A percentile compares a stretch with the other conserved stretches of the same genome.
These are phyloP conservation scores for Phaeosphaeriaceae sp. DNA, from an alignment of 2,329 filamentous ascomycete species.

Conservation along the genomic window DNA sequence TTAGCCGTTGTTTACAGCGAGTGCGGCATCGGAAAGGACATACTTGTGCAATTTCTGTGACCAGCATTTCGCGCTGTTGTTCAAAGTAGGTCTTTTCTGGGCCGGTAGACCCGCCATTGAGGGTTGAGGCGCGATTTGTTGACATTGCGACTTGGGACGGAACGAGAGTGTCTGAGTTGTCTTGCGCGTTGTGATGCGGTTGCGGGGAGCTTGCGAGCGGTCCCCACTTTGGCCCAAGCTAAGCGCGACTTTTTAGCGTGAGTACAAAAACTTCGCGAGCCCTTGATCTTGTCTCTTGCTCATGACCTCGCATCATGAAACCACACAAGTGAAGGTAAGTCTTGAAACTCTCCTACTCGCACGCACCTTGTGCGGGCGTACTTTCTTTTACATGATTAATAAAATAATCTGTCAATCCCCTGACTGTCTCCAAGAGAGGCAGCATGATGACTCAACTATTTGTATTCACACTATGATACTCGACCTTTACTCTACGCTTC, in stretches of 20 bases:
- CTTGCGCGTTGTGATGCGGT: slow-evolving; percentile 12
- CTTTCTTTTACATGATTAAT: slow-evolving; percentile 63
- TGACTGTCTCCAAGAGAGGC: slow-evolving; percentile 61
- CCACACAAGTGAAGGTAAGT: slow-evolving; percentile 46
- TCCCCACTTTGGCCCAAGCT: slow-evolving; percentile 9
- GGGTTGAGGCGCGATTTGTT: slow-evolving; percentile 26
- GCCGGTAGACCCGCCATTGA: slow-evolving; percentile 23
- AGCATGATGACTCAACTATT: slow-evolving; percentile 59
- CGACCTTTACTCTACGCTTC: slow-evolving; percentile 15
- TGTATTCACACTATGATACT: slow-evolving; percentile 51
- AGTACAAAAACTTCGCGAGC: slow-evolving; percentile 28
- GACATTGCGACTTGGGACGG: slow-evolving; percentile 23
- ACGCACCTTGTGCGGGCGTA: background rate
- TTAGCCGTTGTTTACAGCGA: background rate
- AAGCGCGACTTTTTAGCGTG: slow-evolving; percentile 11
- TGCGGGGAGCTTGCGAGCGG: slow-evolving; percentile 10
- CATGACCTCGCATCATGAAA: slow-evolving; percentile 39
- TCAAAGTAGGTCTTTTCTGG: slow-evolving; percentile 68
- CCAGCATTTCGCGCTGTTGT: slow-evolving; percentile 73
- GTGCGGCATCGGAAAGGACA: slow-evolving; percentile 42
- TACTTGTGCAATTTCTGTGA: slow-evolving; percentile 74
- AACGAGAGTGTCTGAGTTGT: background rate
- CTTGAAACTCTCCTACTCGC: slow-evolving; percentile 4
- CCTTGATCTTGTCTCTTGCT: slow-evolving; percentile 14
- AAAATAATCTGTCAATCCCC: slow-evolving; percentile 84